These are phyloP conservation scores for Letharia lupina DNA, from an alignment of 495 filamentous ascomycete genomes.

Conservation along the genomic window DNA sequence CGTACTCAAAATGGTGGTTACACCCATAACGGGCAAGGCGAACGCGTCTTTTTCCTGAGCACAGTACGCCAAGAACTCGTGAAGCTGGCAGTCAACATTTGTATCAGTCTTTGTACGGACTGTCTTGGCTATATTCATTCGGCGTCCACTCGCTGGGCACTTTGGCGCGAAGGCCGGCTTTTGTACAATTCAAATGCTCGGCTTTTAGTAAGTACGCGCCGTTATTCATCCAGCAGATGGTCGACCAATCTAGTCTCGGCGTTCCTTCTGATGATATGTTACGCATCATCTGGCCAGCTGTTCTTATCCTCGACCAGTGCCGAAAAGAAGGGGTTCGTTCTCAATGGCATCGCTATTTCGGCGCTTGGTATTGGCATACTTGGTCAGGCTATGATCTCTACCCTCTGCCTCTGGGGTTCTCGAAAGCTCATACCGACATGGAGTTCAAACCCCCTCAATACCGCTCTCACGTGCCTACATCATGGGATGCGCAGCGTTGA, in stretches of 20 bases:
- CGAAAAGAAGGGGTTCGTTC: neutral
- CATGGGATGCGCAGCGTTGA: neutral
- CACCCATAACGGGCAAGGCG: no score
- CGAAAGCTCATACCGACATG: conserved; percentile 25
- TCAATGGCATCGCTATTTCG: conserved; percentile 24
- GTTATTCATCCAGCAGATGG: neutral
- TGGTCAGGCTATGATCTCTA: conserved; percentile 31
- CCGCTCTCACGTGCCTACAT: conserved; percentile 26
- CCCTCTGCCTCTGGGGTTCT: conserved; percentile 28
- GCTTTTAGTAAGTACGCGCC: conserved; percentile 28
- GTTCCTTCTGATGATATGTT: neutral
- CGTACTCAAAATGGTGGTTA: no score
- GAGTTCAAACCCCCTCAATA: conserved; percentile 27
- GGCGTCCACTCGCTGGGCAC: conserved; percentile 35
- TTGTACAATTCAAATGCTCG: conserved; percentile 39
- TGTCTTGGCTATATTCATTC: conserved; percentile 35
- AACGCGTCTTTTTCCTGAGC: no score
- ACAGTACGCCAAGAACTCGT: no score
- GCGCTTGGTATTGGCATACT: conserved; percentile 31
- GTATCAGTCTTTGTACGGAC: conserved; percentile 32
- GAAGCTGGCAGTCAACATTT: no score
- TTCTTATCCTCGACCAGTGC: conserved; percentile 12
- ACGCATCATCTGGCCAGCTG: conserved; percentile 2
- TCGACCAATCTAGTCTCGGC: neutral
- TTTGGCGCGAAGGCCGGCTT: conserved; percentile 35